Percentiles rank a stretch among this genome's conserved stretches.
phyloP scores from a whole-genome alignment of 164 flowering plant species.

The Pachysandra terminalis region DNA sequence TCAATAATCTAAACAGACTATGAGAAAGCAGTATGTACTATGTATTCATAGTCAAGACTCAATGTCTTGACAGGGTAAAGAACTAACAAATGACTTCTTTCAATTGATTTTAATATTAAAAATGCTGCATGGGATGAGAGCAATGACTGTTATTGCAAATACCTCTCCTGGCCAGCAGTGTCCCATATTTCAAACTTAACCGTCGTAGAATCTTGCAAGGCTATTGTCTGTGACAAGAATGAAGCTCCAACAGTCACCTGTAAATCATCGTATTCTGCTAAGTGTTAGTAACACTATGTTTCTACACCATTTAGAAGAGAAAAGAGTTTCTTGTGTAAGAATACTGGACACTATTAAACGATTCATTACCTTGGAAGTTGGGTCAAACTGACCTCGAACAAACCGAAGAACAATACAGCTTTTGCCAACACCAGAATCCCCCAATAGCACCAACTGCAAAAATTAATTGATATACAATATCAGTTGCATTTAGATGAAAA shows the following conservation, averaged over 20 bases:
- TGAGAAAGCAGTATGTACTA: background rate
- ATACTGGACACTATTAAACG: background rate
- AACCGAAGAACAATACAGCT: constrained; percentile 99
- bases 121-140: background rate
- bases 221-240: constrained; percentile 93
- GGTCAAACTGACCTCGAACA: constrained; percentile 99
- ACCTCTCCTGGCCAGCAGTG: constrained; percentile 99
- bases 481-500: background rate
- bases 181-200: constrained; percentile 99
- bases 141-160: background rate
- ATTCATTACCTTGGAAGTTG: constrained; percentile 87
- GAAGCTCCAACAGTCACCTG: constrained; percentile 99
- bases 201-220: constrained; percentile 96
- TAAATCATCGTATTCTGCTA: constrained; percentile 12
- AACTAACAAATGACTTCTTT: background rate
- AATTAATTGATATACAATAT: constrained; percentile 3
- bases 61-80: background rate
- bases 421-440: constrained; percentile 99
- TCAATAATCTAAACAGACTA: background rate
- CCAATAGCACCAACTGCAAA: constrained; percentile 82
- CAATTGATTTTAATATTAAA: too few species aligned
- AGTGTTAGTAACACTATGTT: background rate
- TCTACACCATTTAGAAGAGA: background rate
- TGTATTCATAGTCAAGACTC: too few species aligned
- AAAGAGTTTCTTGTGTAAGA: background rate